Conservation (phyloP, 2,329 filamentous ascomycete species). For the Nothophoma quercina region DNA sequence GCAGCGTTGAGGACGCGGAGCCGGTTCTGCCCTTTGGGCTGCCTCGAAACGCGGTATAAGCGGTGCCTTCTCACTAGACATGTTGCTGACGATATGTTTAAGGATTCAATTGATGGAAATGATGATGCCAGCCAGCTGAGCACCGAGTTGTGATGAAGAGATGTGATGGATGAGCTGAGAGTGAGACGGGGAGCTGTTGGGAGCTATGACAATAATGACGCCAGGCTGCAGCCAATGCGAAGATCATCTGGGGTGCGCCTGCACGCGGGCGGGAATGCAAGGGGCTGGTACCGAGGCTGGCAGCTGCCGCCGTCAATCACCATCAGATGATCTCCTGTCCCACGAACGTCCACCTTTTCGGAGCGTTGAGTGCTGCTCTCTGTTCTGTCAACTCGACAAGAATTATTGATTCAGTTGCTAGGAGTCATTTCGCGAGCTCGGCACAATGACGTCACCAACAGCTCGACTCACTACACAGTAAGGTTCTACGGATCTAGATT, state of each 20-base stretch:
- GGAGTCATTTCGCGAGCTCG: too few species aligned
- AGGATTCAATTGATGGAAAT: neutral
- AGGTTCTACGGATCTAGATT: too few species aligned
- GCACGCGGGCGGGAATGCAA: slow-evolving; percentile 28
- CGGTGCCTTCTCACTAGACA: slow-evolving; percentile 33
- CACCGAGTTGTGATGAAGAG: slow-evolving; percentile 23
- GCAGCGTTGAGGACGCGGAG: slow-evolving; percentile 22
- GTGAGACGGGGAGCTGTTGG: slow-evolving; percentile 8
- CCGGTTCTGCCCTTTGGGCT: slow-evolving; percentile 11
- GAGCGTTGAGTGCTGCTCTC: too few species aligned
- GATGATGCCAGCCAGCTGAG: slow-evolving; percentile 36
- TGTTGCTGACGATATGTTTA: slow-evolving; percentile 11
- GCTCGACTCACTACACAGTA: too few species aligned
- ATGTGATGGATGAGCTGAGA: slow-evolving; percentile 6
- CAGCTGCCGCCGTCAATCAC: slow-evolving; percentile 4
- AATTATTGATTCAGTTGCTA: too few species aligned
- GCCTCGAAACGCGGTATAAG: slow-evolving; percentile 25
- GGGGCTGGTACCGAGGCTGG: slow-evolving; percentile 12
- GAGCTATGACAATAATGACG: slow-evolving; percentile 25
- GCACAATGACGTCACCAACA: neutral
- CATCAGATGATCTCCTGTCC: slow-evolving; percentile 1
- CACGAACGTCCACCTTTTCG: neutral
- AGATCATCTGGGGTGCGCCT: slow-evolving; percentile 34
- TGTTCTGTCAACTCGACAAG: too few species aligned
- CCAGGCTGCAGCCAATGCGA: slow-evolving; percentile 22